A percentile compares a stretch with the other conserved stretches of the same genome.
Evolutionary conservation across 164 flowering plant species (phyloP).

Genomic region (Echeveria elegans): DNA sequence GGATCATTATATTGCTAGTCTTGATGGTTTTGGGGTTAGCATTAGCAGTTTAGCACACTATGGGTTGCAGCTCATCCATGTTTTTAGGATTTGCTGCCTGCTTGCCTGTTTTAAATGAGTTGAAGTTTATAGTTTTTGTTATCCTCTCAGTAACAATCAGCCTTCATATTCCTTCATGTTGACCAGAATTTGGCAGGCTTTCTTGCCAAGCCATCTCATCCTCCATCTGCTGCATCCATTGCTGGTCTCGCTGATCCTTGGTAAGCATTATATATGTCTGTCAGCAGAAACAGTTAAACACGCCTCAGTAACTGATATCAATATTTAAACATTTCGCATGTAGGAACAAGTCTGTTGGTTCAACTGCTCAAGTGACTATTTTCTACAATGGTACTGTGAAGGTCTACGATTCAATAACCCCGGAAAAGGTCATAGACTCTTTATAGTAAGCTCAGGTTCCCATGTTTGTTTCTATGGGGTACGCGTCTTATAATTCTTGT

Average conservation of each 20-base stretch:
- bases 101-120: not conserved
- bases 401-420: conserved; percentile 62
- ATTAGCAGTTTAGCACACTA: no score
- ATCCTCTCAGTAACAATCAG: not conserved
- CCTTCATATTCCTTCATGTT: not conserved
- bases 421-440: conserved; percentile 56
- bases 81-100: not conserved
- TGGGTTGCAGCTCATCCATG: not conserved
- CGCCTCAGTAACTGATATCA: not conserved
- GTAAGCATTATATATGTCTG: conserved; percentile 16
- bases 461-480: not conserved
- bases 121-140: not conserved
- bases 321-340: not conserved
- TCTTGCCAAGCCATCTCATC: conserved; percentile 9
- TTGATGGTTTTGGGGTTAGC: not conserved
- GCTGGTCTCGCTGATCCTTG: conserved; percentile 36
- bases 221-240: conserved; percentile 21
- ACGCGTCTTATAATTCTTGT: not conserved
- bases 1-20: not conserved
- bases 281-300: no score
- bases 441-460: not conserved
- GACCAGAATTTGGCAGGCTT: conserved; percentile 25
- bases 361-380: conserved; percentile 63
- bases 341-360: conserved; percentile 38
- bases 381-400: conserved; percentile 73